Evolutionary conservation across 2,329 filamentous ascomycete genomes (phyloP).

Genomic region (Bertia moriformis): DNA sequence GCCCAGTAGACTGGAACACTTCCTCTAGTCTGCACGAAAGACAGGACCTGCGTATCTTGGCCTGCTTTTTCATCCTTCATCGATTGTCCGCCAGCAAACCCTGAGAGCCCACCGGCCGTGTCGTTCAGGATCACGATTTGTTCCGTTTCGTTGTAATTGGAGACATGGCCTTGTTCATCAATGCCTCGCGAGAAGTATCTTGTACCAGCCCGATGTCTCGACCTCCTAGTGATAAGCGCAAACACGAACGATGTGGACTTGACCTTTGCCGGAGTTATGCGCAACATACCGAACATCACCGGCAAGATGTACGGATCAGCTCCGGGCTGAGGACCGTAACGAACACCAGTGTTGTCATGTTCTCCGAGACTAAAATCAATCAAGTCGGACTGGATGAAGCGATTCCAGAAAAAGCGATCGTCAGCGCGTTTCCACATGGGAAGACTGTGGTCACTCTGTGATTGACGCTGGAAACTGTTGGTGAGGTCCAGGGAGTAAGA

Average conservation of each 20-base stretch:
- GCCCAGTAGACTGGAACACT: conserved; percentile 95
- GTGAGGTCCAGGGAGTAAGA: conserved; percentile 95
- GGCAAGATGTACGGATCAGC: conserved; percentile 88
- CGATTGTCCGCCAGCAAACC: conserved; percentile 63
- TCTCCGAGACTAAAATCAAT: conserved; percentile 68
- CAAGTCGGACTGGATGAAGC: conserved; percentile 76
- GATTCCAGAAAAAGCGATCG: conserved; percentile 98
- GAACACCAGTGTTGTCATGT: conserved; percentile 29
- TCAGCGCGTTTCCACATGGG: conserved; percentile 87
- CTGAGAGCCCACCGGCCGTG: conserved; percentile 54
- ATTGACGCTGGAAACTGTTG: conserved; percentile 89
- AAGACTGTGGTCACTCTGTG: conserved; percentile 53
- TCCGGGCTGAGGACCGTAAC: conserved; percentile 56
- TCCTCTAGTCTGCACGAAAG: conserved; percentile 90
- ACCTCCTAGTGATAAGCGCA: conserved; percentile 75
- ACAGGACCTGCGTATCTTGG: conserved; percentile 74
- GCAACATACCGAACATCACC: conserved; percentile 90
- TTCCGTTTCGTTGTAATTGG: conserved; percentile 98
- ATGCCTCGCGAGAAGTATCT: conserved; percentile 90
- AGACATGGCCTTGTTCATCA: conserved; percentile 86
- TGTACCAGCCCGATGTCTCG: conserved; percentile 76
- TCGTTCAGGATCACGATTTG: conserved; percentile 86
- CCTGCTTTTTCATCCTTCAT: conserved; percentile 46
- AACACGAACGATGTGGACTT: conserved; percentile 76
- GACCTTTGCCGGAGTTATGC: conserved; percentile 73